Evolutionary conservation across 768 basidiomycete species (phyloP).

Genomic region (Phaffia tasmanica): DNA sequence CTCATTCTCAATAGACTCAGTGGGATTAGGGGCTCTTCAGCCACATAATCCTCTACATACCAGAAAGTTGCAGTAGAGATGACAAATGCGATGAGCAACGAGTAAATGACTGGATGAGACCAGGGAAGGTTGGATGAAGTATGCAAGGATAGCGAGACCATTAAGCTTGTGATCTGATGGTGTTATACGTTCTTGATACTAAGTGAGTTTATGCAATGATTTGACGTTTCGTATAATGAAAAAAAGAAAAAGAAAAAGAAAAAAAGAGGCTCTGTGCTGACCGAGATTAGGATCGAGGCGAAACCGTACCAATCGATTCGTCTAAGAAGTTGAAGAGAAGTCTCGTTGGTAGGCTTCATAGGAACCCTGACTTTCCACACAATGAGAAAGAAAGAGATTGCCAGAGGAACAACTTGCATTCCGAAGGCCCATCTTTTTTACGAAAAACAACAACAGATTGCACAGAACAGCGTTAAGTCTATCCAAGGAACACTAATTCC

Average conservation of each 20-base stretch:
- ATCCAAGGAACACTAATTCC: neutral
- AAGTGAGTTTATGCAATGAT: no score
- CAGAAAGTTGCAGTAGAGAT: conserved; percentile 28
- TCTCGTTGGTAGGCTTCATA: conserved; percentile 14
- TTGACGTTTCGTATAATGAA: no score
- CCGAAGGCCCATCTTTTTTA: conserved; percentile 1
- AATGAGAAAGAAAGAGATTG: conserved; percentile 28
- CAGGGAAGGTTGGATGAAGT: conserved; percentile 30
- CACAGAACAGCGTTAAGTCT: neutral
- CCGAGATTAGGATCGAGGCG: conserved; percentile 29
- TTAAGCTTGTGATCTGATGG: conserved; percentile 21
- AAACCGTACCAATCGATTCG: conserved; percentile 33
- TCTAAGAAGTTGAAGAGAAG: conserved; percentile 29
- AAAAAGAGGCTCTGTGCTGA: conserved; percentile 22
- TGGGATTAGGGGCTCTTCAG: conserved; percentile 32
- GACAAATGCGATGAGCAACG: conserved; percentile 21
- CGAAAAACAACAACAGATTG: no score
- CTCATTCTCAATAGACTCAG: conserved; percentile 28
- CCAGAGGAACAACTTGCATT: conserved; percentile 31
- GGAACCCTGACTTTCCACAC: conserved; percentile 32
- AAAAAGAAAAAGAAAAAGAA: conserved; percentile 20
- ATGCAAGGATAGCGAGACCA: conserved; percentile 29
- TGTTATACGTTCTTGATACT: no score
- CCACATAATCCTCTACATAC: conserved; percentile 28
- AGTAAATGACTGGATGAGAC: conserved; percentile 28